Evolutionary conservation across 1,139 yeast genomes (phyloP).

Genomic region (Debaryomyces fabryi): DNA sequence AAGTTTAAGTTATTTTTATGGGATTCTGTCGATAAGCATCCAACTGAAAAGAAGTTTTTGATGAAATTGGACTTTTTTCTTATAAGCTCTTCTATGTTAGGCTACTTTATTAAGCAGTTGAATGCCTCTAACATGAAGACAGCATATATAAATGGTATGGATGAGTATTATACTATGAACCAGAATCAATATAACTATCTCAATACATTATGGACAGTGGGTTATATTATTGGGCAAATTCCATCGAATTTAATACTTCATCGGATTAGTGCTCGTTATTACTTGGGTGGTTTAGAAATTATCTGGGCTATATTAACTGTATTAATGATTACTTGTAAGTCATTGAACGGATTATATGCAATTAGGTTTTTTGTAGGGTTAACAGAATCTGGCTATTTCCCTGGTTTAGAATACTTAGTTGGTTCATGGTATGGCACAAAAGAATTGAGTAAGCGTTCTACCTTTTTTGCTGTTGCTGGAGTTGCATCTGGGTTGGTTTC

Average conservation of each 20-base stretch:
- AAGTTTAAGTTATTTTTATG: conserved; percentile 40
- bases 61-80: conserved; percentile 49
- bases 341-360: conserved; percentile 48
- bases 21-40: conserved; percentile 54
- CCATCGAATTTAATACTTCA: conserved; percentile 60
- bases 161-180: conserved; percentile 52
- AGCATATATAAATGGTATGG: conserved; percentile 67
- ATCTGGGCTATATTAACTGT: conserved; percentile 61
- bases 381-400: conserved; percentile 62
- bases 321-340: conserved; percentile 47
- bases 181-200: conserved; percentile 58
- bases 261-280: conserved; percentile 54
- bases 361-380: conserved; percentile 61
- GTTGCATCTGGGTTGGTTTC: conserved; percentile 45
- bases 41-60: conserved; percentile 43
- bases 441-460: conserved; percentile 20
- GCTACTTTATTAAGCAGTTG: conserved; percentile 40
- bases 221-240: conserved; percentile 60
- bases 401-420: conserved; percentile 36
- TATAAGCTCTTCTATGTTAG: conserved; percentile 46
- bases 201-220: conserved; percentile 57
- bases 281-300: conserved; percentile 55
- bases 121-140: conserved; percentile 51
- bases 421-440: conserved; percentile 18
- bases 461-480: conserved; percentile 36